A percentile compares a stretch with the other conserved stretches of the same genome.
phyloP scores from a whole-genome alignment of 768 basidiomycete genomes.

The Suillus alpinus region DNA sequence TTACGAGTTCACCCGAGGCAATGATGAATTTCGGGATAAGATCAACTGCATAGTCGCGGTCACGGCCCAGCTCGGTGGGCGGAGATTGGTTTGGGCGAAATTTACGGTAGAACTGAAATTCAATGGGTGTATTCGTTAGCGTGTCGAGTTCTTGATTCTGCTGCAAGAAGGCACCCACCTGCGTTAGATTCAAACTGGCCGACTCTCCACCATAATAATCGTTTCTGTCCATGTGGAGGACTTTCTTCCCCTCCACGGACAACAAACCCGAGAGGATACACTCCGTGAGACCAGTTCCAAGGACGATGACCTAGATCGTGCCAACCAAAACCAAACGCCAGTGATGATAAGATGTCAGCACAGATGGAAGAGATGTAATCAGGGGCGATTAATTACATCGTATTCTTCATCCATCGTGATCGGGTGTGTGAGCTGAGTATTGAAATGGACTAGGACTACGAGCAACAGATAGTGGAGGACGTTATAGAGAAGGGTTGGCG shows the following conservation, averaged over 20 bases:
- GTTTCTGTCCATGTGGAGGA: constrained; percentile 97
- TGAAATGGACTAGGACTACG: constrained; percentile 9
- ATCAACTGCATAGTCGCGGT: constrained; percentile 97
- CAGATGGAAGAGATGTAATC: constrained; percentile 4
- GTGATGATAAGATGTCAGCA: neutral
- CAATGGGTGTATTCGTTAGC: constrained; percentile 21
- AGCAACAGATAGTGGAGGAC: neutral
- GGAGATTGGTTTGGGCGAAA: constrained; percentile 78
- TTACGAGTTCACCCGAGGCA: constrained; percentile 94
- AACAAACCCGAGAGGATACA: constrained; percentile 97
- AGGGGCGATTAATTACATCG: constrained; percentile 57
- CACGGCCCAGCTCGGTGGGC: constrained; percentile 86
- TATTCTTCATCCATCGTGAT: constrained; percentile 96
- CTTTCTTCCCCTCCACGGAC: constrained; percentile 99
- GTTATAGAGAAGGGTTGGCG: neutral
- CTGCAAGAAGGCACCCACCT: constrained; percentile 50
- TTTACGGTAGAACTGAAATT: constrained; percentile 87
- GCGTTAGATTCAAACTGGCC: constrained; percentile 94
- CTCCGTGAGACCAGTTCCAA: constrained; percentile 97
- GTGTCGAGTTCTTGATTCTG: neutral
- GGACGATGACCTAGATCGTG: constrained; percentile 68
- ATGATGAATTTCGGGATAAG: constrained; percentile 99
- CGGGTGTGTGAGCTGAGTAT: constrained; percentile 12
- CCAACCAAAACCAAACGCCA: constrained; percentile 8
- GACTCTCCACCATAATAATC: constrained; percentile 99